Percentiles rank a stretch among this genome's conserved stretches.
These are phyloP conservation scores for Ophiocytium majus DNA, from an alignment of 352 stramenopile species.

Conservation along the genomic window DNA sequence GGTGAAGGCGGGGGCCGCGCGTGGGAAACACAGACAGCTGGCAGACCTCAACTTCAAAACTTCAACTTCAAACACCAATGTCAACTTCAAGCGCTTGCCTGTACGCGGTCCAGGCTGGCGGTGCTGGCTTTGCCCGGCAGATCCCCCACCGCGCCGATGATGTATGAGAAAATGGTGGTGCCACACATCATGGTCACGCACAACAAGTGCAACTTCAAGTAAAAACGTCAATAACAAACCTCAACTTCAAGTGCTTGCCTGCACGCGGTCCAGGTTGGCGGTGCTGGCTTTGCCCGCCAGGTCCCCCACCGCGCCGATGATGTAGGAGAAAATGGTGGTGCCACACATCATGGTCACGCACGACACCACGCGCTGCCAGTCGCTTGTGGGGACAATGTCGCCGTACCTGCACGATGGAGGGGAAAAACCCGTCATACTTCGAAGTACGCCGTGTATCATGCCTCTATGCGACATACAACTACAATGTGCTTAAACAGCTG, in stretches of 20 bases:
- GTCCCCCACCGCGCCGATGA: slow-evolving; percentile 64
- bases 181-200: background rate
- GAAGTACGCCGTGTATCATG: too few species aligned
- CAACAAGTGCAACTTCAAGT: background rate
- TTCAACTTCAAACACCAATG: too few species aligned
- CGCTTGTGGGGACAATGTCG: slow-evolving; percentile 64
- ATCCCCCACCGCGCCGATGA: background rate
- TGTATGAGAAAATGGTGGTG: too few species aligned
- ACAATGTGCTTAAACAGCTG: too few species aligned
- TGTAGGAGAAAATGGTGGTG: slow-evolving; percentile 66
- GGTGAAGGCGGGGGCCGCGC: too few species aligned
- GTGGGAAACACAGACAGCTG: too few species aligned
- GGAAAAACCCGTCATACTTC: background rate
- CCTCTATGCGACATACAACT: too few species aligned
- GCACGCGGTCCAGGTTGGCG: background rate
- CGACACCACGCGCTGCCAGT: slow-evolving; percentile 58
- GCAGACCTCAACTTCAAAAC: too few species aligned
- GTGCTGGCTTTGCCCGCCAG: slow-evolving; percentile 37
- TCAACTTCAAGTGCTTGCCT: background rate
- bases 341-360: slow-evolving; percentile 67
- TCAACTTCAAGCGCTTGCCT: too few species aligned
- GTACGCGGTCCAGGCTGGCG: background rate
- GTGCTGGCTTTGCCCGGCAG: background rate
- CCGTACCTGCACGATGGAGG: slow-evolving; percentile 59
- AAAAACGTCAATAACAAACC: background rate